These are phyloP conservation scores for Rubroboletus satanas DNA, from an alignment of 768 basidiomycete species.

Conservation along the genomic window DNA sequence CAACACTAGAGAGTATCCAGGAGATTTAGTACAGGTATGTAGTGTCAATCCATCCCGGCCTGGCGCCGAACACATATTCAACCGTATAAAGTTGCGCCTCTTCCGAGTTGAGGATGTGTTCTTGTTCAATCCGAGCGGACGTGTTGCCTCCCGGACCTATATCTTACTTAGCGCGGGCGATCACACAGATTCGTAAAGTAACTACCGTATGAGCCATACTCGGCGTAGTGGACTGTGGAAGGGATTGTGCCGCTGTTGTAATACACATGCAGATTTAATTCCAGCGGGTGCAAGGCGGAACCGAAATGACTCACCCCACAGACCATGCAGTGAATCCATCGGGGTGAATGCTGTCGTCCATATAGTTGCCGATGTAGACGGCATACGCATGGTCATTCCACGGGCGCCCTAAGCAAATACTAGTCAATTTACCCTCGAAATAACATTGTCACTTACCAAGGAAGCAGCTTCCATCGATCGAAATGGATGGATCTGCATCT, in stretches of 20 bases:
- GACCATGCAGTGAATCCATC: slow-evolving; percentile 49
- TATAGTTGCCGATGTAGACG: slow-evolving; percentile 50
- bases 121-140: slow-evolving; percentile 39
- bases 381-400: slow-evolving; percentile 60
- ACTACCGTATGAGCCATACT: slow-evolving; percentile 51
- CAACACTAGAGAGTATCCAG: background rate
- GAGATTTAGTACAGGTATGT: slow-evolving; percentile 32
- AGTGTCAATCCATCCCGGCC: slow-evolving; percentile 55
- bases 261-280: background rate
- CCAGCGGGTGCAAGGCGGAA: background rate
- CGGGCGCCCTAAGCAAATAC: slow-evolving; percentile 37
- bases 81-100: slow-evolving; percentile 36
- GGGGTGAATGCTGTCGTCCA: slow-evolving; percentile 54
- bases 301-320: slow-evolving; percentile 16
- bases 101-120: slow-evolving; percentile 42
- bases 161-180: background rate
- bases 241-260: slow-evolving; percentile 46
- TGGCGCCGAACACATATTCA: slow-evolving; percentile 47
- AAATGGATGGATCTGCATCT: slow-evolving; percentile 49
- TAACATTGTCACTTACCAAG: slow-evolving; percentile 36
- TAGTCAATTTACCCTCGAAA: background rate
- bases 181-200: background rate
- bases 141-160: slow-evolving; percentile 54
- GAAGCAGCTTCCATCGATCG: slow-evolving; percentile 44
- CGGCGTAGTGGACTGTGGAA: slow-evolving; percentile 56